These are phyloP conservation scores for Vigna trinervia DNA, from an alignment of 306 rosid genomes.

Conservation along the genomic window DNA sequence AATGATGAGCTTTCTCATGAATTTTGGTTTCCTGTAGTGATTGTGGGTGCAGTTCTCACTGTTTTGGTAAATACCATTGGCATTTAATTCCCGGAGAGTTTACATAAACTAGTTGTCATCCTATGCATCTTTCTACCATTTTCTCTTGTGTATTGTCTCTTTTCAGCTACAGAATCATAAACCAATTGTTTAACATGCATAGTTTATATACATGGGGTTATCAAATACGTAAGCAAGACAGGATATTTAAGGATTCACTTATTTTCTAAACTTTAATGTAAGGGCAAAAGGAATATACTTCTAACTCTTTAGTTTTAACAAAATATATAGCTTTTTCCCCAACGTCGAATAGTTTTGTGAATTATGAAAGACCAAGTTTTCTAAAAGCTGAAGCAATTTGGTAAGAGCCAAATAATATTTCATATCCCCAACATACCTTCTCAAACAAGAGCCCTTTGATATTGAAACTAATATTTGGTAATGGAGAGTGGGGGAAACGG, in stretches of 20 bases:
- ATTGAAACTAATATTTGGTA: too few relatives aligned
- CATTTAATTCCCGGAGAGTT: slow-evolving; percentile 24
- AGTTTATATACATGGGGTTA: background rate
- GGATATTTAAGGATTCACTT: background rate
- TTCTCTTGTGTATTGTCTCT: slow-evolving; percentile 1
- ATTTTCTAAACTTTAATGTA: slow-evolving; percentile 18
- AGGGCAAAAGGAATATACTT: background rate
- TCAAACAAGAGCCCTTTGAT: too few relatives aligned
- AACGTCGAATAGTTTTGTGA: too few relatives aligned
- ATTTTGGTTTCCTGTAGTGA: slow-evolving; percentile 63
- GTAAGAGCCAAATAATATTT: too few relatives aligned
- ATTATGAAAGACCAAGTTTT: too few relatives aligned
- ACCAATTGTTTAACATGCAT: background rate
- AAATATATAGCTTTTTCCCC: too few relatives aligned
- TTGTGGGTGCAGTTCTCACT: slow-evolving; percentile 61
- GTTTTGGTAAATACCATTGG: slow-evolving; percentile 66
- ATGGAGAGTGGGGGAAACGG: too few relatives aligned
- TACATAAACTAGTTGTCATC: slow-evolving; percentile 27
- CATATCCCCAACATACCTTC: too few relatives aligned
- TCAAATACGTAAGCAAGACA: slow-evolving; percentile 10
- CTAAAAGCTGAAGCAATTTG: too few relatives aligned
- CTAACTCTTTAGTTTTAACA: background rate
- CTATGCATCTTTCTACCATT: background rate
- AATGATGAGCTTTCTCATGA: background rate
- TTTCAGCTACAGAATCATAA: slow-evolving; percentile 1